Base-by-base conservation (phyloP, 352 stramenopile genomes). In the Pilasporangium apinafurcum region DNA sequence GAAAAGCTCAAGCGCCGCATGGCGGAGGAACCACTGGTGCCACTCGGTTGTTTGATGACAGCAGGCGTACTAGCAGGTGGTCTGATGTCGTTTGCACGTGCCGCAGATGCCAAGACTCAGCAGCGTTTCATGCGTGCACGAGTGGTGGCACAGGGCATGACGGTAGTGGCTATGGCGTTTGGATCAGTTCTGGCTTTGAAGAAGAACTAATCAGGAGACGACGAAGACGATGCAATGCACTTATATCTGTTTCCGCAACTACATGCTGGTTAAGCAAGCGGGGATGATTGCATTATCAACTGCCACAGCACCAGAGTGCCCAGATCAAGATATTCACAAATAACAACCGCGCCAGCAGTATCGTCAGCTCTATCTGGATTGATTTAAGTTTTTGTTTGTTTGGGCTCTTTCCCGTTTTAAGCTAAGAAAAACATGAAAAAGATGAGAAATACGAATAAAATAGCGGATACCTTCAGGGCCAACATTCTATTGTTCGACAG, bases 351-450 rank as follows among this genome's bases (percentile, higher is more conserved):
- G n/a, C n/a, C n/a, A n/a, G n/a, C n/a, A n/a, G n/a, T n/a, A n/a
- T n/a, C n/a, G n/a, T n/a, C n/a, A n/a, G n/a, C n/a, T n/a, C n/a
- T n/a, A n/a, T n/a, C n/a, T n/a, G n/a, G n/a, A n/a, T n/a, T n/a
- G n/a, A n/a, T n/a, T n/a, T n/a, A n/a, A n/a, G n/a, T n/a, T n/a
- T n/a, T n/a, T n/a, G n/a, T n/a, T n/a, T n/a, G n/a, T n/a, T n/a
- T n/a, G n/a, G n/a, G n/a, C n/a, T n/a, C n/a, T n/a, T n/a, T n/a
- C n/a, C n/a, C n/a, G n/a, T 39, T 8, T 76, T 87, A 92, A 37
- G 81, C 81, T 58, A 92, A 65, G 52, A 92, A 83, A 59, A 91
- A 89, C 70, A 91, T 86, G 63, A 92, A 92, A 62, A 92, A 89
- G 59, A 92, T 67, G 51, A 92, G 62, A 39, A 92, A 92, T 31